Evolutionary conservation across 257 asterid genomes (phyloP).

Genomic region (Solanum raphanifolium): DNA sequence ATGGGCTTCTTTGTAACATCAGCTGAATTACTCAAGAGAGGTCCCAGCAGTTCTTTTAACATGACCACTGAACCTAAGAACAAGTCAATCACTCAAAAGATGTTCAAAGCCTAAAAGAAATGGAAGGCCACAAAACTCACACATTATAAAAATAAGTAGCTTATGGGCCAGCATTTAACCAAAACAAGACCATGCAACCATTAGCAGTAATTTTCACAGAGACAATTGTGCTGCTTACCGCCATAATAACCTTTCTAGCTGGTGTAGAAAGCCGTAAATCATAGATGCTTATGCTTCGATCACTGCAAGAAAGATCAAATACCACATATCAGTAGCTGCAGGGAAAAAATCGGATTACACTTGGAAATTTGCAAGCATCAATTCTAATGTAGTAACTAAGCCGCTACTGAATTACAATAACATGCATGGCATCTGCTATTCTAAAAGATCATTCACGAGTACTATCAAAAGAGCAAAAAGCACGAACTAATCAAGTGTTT

Average conservation of each 20-base stretch:
- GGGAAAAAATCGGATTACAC: neutral
- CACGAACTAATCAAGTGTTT: neutral
- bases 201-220: neutral
- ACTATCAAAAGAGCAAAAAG: neutral
- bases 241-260: slow-evolving; percentile 71
- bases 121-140: neutral
- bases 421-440: neutral
- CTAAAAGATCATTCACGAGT: neutral
- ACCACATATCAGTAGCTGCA: neutral
- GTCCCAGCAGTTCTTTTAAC: neutral
- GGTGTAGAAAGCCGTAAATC: slow-evolving; percentile 78
- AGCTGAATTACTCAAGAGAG: neutral
- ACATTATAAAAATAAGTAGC: neutral
- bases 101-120: neutral
- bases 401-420: neutral
- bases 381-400: neutral
- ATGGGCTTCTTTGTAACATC: neutral
- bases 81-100: neutral
- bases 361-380: neutral
- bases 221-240: slow-evolving; percentile 24
- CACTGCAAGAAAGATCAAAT: slow-evolving; percentile 41
- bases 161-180: neutral
- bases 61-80: neutral
- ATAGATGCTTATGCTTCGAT: slow-evolving; percentile 78
- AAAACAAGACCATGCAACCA: neutral